Percentiles rank a stretch among this genome's conserved stretches.
Conservation (phyloP, 192 early-diverging fungal species). For the Backusella mclennaniae region DNA sequence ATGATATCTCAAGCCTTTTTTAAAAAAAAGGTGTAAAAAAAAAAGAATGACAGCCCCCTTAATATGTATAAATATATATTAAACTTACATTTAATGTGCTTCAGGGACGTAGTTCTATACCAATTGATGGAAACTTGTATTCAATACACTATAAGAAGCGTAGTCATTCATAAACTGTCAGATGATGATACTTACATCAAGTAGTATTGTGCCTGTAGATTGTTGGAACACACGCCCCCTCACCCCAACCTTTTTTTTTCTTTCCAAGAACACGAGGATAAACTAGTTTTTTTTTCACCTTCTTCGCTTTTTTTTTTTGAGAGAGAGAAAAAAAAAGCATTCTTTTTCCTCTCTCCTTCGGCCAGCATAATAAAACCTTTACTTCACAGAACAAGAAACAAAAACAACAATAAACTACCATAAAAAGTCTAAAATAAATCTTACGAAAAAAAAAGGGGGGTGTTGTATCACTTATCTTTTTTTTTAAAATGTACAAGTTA, state of each 20-base stretch:
- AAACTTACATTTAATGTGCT: background rate
- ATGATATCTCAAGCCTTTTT: background rate
- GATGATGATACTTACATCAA: background rate
- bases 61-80: background rate
- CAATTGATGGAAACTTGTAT: background rate
- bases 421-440: too few species aligned
- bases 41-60: background rate
- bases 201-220: background rate
- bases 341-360: too few species aligned
- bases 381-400: too few species aligned
- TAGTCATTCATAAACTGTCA: background rate
- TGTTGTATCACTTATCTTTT: too few species aligned
- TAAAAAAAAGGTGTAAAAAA: too few species aligned
- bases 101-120: background rate
- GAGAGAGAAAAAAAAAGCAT: too few species aligned
- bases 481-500: background rate
- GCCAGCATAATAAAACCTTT: too few species aligned
- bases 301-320: background rate
- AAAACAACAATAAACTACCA: too few species aligned
- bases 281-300: background rate
- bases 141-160: background rate
- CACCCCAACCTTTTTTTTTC: background rate
- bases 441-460: too few species aligned
- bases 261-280: background rate
- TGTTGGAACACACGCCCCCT: background rate